phyloP scores from a whole-genome alignment of 2,329 filamentous ascomycete species.

The Botrytis byssoidea region DNA sequence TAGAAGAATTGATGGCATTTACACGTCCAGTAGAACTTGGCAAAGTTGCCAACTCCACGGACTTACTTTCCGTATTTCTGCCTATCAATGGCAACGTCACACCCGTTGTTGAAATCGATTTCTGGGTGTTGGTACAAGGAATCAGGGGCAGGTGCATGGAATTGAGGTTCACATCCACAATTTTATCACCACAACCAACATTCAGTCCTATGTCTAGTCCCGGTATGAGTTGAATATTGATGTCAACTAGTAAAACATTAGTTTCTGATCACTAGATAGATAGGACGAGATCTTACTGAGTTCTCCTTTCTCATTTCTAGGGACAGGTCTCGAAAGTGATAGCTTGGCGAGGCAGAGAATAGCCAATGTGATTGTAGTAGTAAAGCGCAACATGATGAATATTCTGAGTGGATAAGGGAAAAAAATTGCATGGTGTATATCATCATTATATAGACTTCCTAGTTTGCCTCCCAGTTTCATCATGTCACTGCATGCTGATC shows the following conservation, averaged over 20 bases:
- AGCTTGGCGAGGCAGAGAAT: neutral
- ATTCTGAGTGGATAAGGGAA: neutral
- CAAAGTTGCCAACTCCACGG: too few species aligned
- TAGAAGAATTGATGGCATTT: neutral
- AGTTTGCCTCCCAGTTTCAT: neutral
- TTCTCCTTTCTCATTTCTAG: neutral
- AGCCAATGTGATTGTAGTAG: neutral
- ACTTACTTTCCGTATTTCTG: neutral
- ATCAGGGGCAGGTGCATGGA: neutral
- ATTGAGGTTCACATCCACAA: neutral
- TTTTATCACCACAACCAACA: neutral
- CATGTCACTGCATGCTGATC: conserved; percentile 3
- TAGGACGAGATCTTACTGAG: neutral
- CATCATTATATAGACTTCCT: neutral
- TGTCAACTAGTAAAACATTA: neutral
- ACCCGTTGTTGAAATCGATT: neutral
- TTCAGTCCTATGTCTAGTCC: neutral
- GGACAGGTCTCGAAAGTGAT: conserved; percentile 2
- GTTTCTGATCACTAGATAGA: neutral
- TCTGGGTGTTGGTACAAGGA: neutral
- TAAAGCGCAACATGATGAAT: neutral
- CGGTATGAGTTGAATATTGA: neutral
- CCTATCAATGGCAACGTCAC: neutral
- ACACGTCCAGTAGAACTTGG: neutral
- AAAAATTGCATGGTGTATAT: neutral